Evolutionary conservation across 2,329 filamentous ascomycete genomes (phyloP).

Genomic region (Beauveria sp.): DNA sequence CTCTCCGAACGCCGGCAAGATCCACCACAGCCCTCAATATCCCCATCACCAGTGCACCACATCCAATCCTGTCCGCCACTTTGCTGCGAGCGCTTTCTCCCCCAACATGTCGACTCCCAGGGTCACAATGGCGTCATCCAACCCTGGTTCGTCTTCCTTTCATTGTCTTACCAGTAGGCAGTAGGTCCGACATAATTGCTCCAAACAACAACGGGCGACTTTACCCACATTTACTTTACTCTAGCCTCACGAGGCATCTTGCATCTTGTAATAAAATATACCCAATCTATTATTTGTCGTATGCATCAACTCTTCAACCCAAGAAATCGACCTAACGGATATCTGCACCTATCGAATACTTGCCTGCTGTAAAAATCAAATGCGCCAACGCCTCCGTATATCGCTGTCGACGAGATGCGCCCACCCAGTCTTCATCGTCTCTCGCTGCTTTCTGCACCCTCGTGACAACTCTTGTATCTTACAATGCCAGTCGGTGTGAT

Average conservation of each 20-base stretch:
- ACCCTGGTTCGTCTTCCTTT: conserved; percentile 5
- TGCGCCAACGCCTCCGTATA: not conserved
- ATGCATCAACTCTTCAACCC: not conserved
- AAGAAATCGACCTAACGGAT: not conserved
- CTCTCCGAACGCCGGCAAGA: not conserved
- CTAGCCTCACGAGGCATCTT: not conserved
- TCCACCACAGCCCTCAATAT: not conserved
- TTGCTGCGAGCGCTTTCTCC: not conserved
- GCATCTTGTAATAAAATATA: not conserved
- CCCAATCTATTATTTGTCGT: not conserved
- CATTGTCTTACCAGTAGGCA: too few species aligned
- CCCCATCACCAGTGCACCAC: not conserved
- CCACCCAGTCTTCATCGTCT: not conserved
- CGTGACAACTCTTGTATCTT: not conserved
- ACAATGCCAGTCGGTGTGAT: not conserved
- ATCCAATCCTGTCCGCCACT: not conserved
- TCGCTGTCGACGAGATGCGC: not conserved
- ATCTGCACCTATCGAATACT: not conserved
- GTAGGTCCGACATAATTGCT: too few species aligned
- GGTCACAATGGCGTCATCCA: conserved; percentile 11
- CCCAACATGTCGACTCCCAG: not conserved
- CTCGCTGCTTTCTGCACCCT: not conserved
- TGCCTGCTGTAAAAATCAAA: not conserved
- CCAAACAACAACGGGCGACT: too few species aligned
- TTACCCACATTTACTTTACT: not conserved